These are phyloP conservation scores for Albizia julibrissin DNA, from an alignment of 306 rosid species.

Conservation along the genomic window DNA sequence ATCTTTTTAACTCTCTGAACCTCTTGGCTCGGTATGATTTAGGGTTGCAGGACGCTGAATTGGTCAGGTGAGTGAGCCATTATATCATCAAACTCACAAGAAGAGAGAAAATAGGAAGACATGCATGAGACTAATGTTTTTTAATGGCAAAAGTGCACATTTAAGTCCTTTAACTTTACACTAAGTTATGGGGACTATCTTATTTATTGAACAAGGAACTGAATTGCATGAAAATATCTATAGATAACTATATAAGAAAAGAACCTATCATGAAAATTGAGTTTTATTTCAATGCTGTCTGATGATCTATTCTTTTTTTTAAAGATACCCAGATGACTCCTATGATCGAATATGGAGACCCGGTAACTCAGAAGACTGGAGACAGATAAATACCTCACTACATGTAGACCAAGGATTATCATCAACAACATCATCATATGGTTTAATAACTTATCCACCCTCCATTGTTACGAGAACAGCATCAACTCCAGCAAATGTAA, in stretches of 20 bases:
- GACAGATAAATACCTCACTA: constrained; percentile 31
- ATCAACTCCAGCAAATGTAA: constrained; percentile 37
- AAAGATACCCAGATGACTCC: constrained; percentile 47
- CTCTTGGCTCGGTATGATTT: constrained; percentile 39
- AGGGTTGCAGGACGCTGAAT: constrained; percentile 31
- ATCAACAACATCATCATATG: constrained; percentile 29
- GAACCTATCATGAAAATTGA: background rate
- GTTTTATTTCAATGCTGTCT: background rate
- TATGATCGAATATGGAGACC: constrained; percentile 50
- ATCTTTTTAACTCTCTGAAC: constrained; percentile 30
- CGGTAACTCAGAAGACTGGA: constrained; percentile 38
- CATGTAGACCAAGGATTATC: constrained; percentile 17
- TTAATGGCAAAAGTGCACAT: too few relatives aligned
- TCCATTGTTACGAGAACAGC: constrained; percentile 39
- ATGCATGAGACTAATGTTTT: background rate
- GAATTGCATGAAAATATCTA: background rate
- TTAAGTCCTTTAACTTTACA: too few relatives aligned
- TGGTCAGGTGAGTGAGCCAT: constrained; percentile 37
- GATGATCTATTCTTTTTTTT: background rate
- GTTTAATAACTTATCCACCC: constrained; percentile 34
- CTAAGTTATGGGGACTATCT: background rate
- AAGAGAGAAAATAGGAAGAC: background rate
- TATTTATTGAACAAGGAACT: background rate
- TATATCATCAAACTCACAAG: background rate
- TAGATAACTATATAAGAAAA: background rate